phyloP scores from a whole-genome alignment of 331 rosid genomes.

The Malus hybrid region DNA sequence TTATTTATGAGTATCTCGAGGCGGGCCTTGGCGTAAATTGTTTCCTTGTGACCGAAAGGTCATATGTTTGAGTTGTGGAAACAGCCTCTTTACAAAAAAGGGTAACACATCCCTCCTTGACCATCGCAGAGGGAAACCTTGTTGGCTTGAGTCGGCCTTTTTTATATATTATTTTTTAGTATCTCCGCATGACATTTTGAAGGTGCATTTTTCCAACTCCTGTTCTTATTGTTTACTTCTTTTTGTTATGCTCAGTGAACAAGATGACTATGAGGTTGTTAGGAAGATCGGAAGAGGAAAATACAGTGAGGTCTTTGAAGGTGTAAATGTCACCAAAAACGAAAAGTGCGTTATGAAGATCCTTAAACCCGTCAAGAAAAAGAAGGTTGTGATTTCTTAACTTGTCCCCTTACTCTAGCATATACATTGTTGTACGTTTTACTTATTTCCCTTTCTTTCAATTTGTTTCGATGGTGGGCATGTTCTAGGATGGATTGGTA shows the following conservation, averaged over 20 bases:
- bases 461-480: too few species aligned
- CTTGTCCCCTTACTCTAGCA: neutral
- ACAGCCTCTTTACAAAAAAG: too few species aligned
- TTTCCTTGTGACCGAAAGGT: too few species aligned
- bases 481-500: too few species aligned
- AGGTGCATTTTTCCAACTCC: neutral
- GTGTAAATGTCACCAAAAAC: constrained; percentile 26
- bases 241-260: constrained; percentile 16
- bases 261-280: constrained; percentile 43
- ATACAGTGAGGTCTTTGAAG: constrained; percentile 45
- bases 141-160: too few species aligned
- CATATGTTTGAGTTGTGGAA: too few species aligned
- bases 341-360: constrained; percentile 40
- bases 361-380: constrained; percentile 42
- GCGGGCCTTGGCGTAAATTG: too few species aligned
- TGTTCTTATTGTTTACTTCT: neutral
- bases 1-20: neutral
- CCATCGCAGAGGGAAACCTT: neutral
- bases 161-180: neutral
- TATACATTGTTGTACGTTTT: neutral
- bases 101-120: too few species aligned
- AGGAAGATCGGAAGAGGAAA: constrained; percentile 42
- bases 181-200: neutral
- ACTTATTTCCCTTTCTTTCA: too few species aligned
- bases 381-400: constrained; percentile 19